Evolutionary conservation across 2,329 filamentous ascomycete genomes (phyloP), one percentile per base, ranked within the genome.

Genomic region (Paraphoma chrysanthemicola): DNA sequence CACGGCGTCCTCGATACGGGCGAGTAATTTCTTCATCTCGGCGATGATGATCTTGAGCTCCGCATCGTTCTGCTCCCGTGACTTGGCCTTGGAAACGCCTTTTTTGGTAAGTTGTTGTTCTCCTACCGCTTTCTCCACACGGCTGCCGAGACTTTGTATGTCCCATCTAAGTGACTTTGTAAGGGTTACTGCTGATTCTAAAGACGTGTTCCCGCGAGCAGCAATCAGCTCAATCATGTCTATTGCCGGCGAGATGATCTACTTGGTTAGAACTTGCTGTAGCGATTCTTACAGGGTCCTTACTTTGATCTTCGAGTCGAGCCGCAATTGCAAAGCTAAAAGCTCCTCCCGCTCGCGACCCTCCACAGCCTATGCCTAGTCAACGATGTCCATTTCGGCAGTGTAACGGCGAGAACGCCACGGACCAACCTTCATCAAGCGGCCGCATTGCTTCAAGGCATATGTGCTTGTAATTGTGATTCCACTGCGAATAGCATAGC

Each of bases 171-270:
- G 83, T 12, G 89, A 86, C 74, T 92, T 95, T 38, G 93, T 94
- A 18, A 97, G 83, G 3, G 87, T 86, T 6, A 96, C 87, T 1
- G 94, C 93, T 38, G 92, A 93, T 72, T 97, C 93, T 0, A 99
- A 84, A 31, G 88, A 89, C 0, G 88, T 91, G 62, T 92, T 91
- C n/a, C 89, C 89, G 59, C 89, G 85, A 33, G 89, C 89, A 57
- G 89, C 88, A 66, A 95, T 95, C 67, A 97, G 85, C 75, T 97
- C 92, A 67, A 97, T 92, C 82, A 97, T 88, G 73, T 97, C 92
- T 69, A 96, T 94, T 9, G 92, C 91, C 0, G 93, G 93, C 10
- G 92, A 93, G 44, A 97, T 88, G 63, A 97, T 92, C 88, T 92
- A 60, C 31, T 3, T 18, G 7, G 17, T 56, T 12, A 63, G 54